phyloP scores from a whole-genome alignment of 192 early-diverging fungal genomes.

The Umbelopsis ramanniana region DNA sequence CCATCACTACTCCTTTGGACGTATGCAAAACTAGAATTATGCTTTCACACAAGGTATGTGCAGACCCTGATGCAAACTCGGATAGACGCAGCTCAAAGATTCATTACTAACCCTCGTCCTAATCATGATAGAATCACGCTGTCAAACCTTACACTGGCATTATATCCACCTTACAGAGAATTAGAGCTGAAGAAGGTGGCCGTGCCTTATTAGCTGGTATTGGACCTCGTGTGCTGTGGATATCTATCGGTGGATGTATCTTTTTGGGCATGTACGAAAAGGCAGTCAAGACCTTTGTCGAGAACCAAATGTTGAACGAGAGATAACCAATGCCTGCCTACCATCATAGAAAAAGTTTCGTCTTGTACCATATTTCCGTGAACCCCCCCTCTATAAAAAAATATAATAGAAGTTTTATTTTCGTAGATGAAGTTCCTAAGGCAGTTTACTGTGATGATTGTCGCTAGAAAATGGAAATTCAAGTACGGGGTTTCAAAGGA shows the following conservation, averaged over 20 bases:
- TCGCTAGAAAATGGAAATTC: too few relatives aligned
- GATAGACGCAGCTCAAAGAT: too few relatives aligned
- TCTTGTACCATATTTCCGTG: too few relatives aligned
- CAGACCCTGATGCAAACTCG: too few relatives aligned
- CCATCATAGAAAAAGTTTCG: too few relatives aligned
- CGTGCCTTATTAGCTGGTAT: conserved; percentile 85
- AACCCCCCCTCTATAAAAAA: too few relatives aligned
- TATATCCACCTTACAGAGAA: conserved; percentile 68
- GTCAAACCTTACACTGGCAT: conserved; percentile 71
- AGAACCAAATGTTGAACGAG: conserved; percentile 34
- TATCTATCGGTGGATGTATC: conserved; percentile 92
- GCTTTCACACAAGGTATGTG: conserved; percentile 76
- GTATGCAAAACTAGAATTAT: conserved; percentile 96
- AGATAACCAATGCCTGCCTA: not conserved
- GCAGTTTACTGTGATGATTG: too few relatives aligned
- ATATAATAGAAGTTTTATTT: too few relatives aligned
- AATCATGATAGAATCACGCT: conserved; percentile 37
- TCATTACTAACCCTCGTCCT: not conserved
- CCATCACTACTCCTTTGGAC: conserved; percentile 92
- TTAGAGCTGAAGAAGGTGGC: conserved; percentile 79
- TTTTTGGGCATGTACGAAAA: conserved; percentile 97
- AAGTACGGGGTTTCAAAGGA: too few relatives aligned
- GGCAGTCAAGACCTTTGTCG: conserved; percentile 46
- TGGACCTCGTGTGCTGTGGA: conserved; percentile 94
- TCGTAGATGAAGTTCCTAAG: too few relatives aligned